Evolutionary conservation across 352 stramenopile genomes (phyloP).

Genomic region (Pythium sp.): DNA sequence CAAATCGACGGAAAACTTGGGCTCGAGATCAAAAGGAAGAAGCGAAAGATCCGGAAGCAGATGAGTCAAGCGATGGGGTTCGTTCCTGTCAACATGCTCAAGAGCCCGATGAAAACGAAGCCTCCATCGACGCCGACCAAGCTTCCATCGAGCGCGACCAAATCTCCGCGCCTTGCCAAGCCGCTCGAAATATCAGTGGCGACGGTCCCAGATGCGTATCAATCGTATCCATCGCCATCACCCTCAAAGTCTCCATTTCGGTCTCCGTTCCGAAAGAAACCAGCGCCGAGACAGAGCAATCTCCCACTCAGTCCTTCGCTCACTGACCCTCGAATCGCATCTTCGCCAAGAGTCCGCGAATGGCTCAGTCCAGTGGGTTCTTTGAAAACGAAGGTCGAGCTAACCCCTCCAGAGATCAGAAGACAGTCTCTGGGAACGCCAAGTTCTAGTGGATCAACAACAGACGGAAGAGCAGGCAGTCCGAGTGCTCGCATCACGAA

Average conservation of each 20-base stretch:
- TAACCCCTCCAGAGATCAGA: constrained; percentile 32
- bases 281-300: constrained; percentile 29
- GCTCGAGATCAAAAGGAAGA: constrained; percentile 60
- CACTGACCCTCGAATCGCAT: constrained; percentile 15
- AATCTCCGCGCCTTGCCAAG: constrained; percentile 44
- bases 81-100: constrained; percentile 65
- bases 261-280: constrained; percentile 76
- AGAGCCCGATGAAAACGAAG: constrained; percentile 38
- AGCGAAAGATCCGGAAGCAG: constrained; percentile 78
- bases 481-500: constrained; percentile 30
- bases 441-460: constrained; percentile 13
- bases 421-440: constrained; percentile 20
- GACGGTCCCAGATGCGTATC: constrained; percentile 38
- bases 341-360: constrained; percentile 40
- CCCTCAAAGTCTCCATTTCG: constrained; percentile 69
- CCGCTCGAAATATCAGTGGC: constrained; percentile 41
- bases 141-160: constrained; percentile 36
- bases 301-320: constrained; percentile 22
- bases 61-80: constrained; percentile 62
- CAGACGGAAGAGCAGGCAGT: constrained; percentile 20
- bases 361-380: constrained; percentile 66
- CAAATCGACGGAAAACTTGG: constrained; percentile 60
- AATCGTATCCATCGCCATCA: constrained; percentile 43
- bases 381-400: constrained; percentile 26
- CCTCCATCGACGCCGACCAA: constrained; percentile 37